phyloP scores from a whole-genome alignment of 2,329 filamentous ascomycete genomes.

The Colletotrichum filicis region DNA sequence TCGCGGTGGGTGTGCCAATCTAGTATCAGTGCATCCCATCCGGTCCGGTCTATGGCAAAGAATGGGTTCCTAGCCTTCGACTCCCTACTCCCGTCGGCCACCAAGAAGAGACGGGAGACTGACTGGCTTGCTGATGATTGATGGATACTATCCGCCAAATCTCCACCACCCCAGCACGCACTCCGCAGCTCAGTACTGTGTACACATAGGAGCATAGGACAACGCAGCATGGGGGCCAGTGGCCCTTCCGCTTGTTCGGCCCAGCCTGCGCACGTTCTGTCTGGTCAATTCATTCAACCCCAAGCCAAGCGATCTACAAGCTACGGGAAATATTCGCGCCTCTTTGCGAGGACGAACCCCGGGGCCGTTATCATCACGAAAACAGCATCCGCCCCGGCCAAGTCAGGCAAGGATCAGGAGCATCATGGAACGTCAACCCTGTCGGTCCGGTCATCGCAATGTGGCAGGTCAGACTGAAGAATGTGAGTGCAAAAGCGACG shows the following conservation, averaged over 20 bases:
- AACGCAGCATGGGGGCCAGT: slow-evolving; percentile 22
- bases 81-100: slow-evolving; percentile 16
- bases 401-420: slow-evolving; percentile 31
- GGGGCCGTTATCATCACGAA: slow-evolving; percentile 33
- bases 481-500: slow-evolving; percentile 30
- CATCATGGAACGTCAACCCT: slow-evolving; percentile 35
- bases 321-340: slow-evolving; percentile 35
- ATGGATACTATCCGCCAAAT: slow-evolving; percentile 28
- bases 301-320: slow-evolving; percentile 26
- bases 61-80: slow-evolving; percentile 3
- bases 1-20: slow-evolving; percentile 1
- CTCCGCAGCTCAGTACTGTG: slow-evolving; percentile 10
- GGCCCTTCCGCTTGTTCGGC: slow-evolving; percentile 25
- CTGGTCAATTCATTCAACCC: slow-evolving; percentile 28
- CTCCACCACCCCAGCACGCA: slow-evolving; percentile 28
- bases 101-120: slow-evolving; percentile 18
- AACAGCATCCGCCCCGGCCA: slow-evolving; percentile 32
- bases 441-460: slow-evolving; percentile 34
- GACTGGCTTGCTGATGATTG: slow-evolving; percentile 26
- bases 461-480: slow-evolving; percentile 35
- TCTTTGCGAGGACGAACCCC: slow-evolving; percentile 25
- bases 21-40: slow-evolving; percentile 19
- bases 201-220: neutral
- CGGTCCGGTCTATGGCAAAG: slow-evolving; percentile 23
- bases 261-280: slow-evolving; percentile 6